These are phyloP conservation scores for Sphaceloma murrayae DNA, from an alignment of 2,329 filamentous ascomycete species.

Conservation along the genomic window DNA sequence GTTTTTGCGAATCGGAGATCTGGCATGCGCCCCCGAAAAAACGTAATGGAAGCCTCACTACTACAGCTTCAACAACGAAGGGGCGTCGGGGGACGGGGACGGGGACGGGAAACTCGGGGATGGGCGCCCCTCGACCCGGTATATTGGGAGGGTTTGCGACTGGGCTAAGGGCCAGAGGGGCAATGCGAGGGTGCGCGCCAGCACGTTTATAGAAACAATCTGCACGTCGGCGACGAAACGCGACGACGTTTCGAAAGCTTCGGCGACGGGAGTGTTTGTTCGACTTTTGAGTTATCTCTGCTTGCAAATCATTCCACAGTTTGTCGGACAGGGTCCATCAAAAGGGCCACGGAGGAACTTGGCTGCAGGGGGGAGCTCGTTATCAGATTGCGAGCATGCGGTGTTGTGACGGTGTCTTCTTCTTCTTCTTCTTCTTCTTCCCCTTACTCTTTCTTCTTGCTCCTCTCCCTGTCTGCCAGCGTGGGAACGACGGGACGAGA, in stretches of 20 bases:
- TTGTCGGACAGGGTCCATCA: background rate
- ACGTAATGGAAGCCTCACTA: constrained; percentile 14
- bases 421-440: no score
- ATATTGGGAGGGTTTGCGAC: constrained; percentile 6
- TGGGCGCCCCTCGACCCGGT: background rate
- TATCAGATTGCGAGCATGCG: background rate
- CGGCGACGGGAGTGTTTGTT: constrained; percentile 9
- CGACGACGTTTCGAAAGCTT: constrained; percentile 9
- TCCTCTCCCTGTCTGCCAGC: no score
- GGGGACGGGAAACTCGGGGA: constrained; percentile 8
- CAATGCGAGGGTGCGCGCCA: background rate
- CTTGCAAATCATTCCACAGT: constrained; percentile 5
- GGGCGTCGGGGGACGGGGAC: no score
- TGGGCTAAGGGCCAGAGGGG: background rate
- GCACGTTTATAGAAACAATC: constrained; percentile 4
- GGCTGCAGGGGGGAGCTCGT: no score
- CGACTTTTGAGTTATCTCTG: no score
- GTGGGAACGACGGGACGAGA: no score
- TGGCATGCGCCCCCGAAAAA: constrained; percentile 10
- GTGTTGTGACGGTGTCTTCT: no score
- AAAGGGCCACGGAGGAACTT: no score
- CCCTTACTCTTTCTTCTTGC: no score
- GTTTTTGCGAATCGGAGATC: constrained; percentile 13
- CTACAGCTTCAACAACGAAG: constrained; percentile 6
- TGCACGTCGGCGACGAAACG: constrained; percentile 1